phyloP scores from a whole-genome alignment of 441 rosid species.

The Monsonia emarginata region DNA sequence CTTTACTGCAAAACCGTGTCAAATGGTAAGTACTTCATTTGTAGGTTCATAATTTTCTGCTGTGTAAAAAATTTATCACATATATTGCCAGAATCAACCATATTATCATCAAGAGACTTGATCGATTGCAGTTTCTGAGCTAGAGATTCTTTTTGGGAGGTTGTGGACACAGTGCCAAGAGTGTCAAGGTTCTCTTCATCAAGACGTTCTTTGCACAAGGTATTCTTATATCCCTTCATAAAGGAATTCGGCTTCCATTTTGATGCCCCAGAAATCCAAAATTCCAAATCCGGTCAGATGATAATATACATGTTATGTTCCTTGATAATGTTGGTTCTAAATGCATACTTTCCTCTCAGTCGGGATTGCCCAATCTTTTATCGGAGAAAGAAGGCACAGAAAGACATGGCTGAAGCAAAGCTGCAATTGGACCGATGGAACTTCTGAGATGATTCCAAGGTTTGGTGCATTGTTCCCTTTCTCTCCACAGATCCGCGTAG shows the following conservation, averaged over 20 bases:
- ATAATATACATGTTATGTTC: too few species aligned
- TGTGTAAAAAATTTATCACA: background rate
- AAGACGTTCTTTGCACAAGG: conserved; percentile 96
- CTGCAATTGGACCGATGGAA: conserved; percentile 73
- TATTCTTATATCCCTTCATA: conserved; percentile 22
- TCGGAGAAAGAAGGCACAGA: conserved; percentile 91
- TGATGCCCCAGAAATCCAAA: too few species aligned
- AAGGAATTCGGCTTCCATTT: too few species aligned
- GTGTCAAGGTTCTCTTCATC: conserved; percentile 97
- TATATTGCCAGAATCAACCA: background rate
- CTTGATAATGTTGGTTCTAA: background rate
- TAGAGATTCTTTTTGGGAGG: conserved; percentile 75
- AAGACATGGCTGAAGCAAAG: conserved; percentile 84
- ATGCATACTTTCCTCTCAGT: conserved; percentile 27
- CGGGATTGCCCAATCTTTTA: conserved; percentile 98
- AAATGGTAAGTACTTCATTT: conserved; percentile 40
- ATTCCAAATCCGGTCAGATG: too few species aligned
- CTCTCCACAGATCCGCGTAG: too few species aligned
- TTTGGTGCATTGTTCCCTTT: background rate
- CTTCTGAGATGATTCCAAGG: conserved; percentile 29
- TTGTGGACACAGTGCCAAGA: conserved; percentile 97
- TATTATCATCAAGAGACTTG: background rate
- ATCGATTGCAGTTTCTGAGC: conserved; percentile 58
- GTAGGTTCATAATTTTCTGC: background rate
- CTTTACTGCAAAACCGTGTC: conserved; percentile 79